Evolutionary conservation across 169 alveolate species (phyloP).

Genomic region (Plasmodium vinckei): DNA sequence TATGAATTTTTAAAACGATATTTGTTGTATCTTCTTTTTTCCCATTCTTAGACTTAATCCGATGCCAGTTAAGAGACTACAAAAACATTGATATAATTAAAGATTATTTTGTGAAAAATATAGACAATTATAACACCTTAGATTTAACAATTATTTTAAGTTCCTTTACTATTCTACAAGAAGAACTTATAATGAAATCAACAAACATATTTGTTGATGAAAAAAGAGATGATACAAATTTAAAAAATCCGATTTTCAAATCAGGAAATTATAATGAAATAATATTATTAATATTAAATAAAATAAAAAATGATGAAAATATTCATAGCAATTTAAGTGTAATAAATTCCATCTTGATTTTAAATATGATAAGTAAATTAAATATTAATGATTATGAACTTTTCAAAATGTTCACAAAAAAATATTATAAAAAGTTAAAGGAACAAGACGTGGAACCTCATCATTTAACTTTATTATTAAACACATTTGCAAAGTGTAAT

Average conservation of each 20-base stretch:
- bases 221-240: not conserved
- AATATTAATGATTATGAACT: conserved; percentile 64
- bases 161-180: conserved; percentile 62
- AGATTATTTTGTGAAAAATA: conserved; percentile 50
- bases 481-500: conserved; percentile 76
- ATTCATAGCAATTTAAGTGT: conserved; percentile 74
- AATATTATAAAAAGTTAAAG: conserved; percentile 68
- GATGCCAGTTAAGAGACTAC: conserved; percentile 46
- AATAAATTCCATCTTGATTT: conserved; percentile 58
- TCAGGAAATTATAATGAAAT: conserved; percentile 37
- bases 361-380: conserved; percentile 66
- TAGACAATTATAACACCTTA: conserved; percentile 43
- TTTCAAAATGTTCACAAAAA: conserved; percentile 74
- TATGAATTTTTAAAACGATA: too few species aligned
- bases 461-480: conserved; percentile 63
- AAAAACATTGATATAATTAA: conserved; percentile 33
- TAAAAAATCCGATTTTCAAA: conserved; percentile 6
- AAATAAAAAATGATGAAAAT: conserved; percentile 67
- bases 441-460: conserved; percentile 77
- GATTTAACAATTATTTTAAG: conserved; percentile 75
- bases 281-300: conserved; percentile 34
- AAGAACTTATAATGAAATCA: conserved; percentile 14
- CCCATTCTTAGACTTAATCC: conserved; percentile 43
- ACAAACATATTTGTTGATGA: conserved; percentile 15
- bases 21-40: too few species aligned